A percentile compares a stretch with the other conserved stretches of the same genome.
Evolutionary conservation across 2,329 filamentous ascomycete genomes (phyloP).

Genomic region (Penicillium sp.): DNA sequence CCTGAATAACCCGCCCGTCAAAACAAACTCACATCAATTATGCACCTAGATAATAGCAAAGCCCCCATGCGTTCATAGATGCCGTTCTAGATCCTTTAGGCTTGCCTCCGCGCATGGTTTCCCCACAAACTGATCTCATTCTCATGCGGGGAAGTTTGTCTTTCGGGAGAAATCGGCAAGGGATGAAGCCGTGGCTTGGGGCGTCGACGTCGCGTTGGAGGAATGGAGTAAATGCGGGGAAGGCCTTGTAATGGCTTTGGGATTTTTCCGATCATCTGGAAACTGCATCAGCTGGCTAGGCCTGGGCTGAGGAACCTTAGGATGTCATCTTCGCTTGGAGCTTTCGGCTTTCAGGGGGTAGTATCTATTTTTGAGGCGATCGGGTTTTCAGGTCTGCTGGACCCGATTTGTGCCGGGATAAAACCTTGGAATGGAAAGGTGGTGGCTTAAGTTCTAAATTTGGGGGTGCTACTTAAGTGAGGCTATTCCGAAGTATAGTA

Average conservation of each 20-base stretch:
- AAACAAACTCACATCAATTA: background rate
- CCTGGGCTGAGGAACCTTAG: no score
- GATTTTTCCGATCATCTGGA: background rate
- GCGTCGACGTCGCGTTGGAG: background rate
- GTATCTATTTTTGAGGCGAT: no score
- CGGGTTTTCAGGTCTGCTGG: no score
- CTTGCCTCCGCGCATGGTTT: background rate
- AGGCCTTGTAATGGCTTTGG: background rate
- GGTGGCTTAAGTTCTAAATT: background rate
- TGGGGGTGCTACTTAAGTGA: background rate
- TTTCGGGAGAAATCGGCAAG: constrained; percentile 1
- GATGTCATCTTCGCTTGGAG: no score
- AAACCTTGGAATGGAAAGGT: background rate
- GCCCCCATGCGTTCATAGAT: background rate
- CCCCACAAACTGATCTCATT: background rate
- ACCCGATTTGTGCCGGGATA: no score
- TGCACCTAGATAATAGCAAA: background rate
- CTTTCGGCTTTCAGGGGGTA: no score
- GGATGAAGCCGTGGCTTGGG: background rate
- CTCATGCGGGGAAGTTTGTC: background rate
- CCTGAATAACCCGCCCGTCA: background rate
- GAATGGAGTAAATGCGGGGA: background rate
- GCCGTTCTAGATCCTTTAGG: background rate
- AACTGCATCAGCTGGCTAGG: no score
- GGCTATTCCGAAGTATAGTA: background rate